These are phyloP conservation scores for Primulina tabacum DNA, from an alignment of 257 asterid genomes.

Conservation along the genomic window DNA sequence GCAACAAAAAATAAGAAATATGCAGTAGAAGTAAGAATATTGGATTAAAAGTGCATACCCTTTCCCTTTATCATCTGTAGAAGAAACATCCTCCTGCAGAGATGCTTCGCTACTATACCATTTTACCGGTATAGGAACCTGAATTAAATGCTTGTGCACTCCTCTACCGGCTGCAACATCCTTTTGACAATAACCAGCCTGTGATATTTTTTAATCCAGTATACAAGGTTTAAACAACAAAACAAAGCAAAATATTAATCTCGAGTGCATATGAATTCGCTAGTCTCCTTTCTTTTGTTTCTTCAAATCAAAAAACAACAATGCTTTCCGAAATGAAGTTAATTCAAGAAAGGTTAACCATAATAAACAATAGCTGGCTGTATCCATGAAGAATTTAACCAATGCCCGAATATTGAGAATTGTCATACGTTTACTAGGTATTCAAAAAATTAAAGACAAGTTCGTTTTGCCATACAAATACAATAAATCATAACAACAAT, in stretches of 20 bases:
- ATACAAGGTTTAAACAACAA: background rate
- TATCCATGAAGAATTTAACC: no score
- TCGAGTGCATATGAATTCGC: background rate
- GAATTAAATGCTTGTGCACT: conserved; percentile 32
- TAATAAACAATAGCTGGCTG: background rate
- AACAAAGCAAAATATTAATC: conserved; percentile 4
- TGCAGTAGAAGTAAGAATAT: background rate
- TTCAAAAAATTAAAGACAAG: no score
- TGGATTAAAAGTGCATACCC: conserved; percentile 34
- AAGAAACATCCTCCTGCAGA: conserved; percentile 41
- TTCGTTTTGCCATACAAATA: background rate
- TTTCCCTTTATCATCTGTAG: conserved; percentile 36
- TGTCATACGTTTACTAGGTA: no score
- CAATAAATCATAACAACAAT: no score
- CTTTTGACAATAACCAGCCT: conserved; percentile 24
- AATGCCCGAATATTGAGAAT: background rate
- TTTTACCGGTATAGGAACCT: conserved; percentile 29
- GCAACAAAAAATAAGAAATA: background rate
- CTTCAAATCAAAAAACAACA: no score
- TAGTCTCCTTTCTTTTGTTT: background rate
- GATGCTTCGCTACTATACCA: conserved; percentile 47
- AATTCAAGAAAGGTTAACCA: background rate
- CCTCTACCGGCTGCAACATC: conserved; percentile 26
- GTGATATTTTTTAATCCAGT: background rate
- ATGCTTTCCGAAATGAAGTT: no score